Evolutionary conservation across 1,139 yeast species (phyloP).

Genomic region (Blastobotrys persicus): DNA sequence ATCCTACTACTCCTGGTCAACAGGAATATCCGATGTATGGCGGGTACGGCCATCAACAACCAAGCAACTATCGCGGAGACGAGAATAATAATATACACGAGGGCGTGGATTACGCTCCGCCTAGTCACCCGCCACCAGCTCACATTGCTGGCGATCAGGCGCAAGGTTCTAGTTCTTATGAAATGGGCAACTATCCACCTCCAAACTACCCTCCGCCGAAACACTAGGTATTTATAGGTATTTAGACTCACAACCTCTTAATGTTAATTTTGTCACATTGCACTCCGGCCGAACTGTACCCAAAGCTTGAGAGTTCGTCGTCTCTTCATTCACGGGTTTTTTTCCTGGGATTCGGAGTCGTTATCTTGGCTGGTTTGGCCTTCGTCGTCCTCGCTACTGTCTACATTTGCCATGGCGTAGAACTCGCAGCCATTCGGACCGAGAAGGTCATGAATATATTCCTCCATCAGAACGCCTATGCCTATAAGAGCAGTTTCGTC

Average conservation of each 20-base stretch:
- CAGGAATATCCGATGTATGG: slow-evolving; percentile 4
- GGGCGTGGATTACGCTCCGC: slow-evolving; percentile 18
- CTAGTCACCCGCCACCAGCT: slow-evolving; percentile 19
- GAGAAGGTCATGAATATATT: slow-evolving; percentile 28
- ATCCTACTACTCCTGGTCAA: slow-evolving; percentile 14
- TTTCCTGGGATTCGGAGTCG: too few species aligned
- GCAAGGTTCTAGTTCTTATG: slow-evolving; percentile 11
- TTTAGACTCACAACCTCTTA: background rate
- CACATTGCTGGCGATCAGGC: slow-evolving; percentile 6
- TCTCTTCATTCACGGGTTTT: too few species aligned
- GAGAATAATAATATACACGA: slow-evolving; percentile 5
- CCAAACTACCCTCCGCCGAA: slow-evolving; percentile 19
- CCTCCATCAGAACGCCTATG: slow-evolving; percentile 37
- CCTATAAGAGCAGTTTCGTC: slow-evolving; percentile 37
- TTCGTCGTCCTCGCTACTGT: slow-evolving; percentile 3
- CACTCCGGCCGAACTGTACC: too few species aligned
- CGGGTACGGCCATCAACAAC: background rate
- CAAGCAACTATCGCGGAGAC: background rate
- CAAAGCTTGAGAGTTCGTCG: too few species aligned
- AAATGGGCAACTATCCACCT: slow-evolving; percentile 19
- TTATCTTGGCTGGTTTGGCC: slow-evolving; percentile 1
- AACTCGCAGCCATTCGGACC: slow-evolving; percentile 33
- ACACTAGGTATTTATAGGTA: slow-evolving; percentile 10
- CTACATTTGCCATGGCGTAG: slow-evolving; percentile 20
- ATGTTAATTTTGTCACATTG: too few species aligned